These are phyloP conservation scores for Aspergillus nidulans DNA, from an alignment of 495 filamentous ascomycete genomes.

Conservation along the genomic window DNA sequence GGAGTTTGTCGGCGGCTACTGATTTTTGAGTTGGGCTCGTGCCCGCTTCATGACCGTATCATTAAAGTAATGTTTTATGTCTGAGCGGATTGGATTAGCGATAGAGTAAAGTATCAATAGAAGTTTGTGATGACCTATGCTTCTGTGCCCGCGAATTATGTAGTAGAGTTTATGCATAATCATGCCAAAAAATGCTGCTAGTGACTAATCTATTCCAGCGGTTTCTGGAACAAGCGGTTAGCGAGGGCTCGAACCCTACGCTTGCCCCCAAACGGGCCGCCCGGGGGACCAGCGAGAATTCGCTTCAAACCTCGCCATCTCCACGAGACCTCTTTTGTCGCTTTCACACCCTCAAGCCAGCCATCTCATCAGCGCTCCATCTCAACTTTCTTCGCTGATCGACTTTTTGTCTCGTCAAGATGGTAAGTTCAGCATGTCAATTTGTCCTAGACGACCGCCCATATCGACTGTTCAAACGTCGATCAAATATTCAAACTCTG, in stretches of 20 bases:
- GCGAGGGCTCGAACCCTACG: constrained; percentile 43
- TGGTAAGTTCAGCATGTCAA: constrained; percentile 31
- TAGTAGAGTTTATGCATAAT: constrained; percentile 19
- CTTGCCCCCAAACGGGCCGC: constrained; percentile 27
- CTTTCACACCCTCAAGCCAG: constrained; percentile 38
- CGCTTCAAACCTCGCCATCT: constrained; percentile 39
- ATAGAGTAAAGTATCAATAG: constrained; percentile 11
- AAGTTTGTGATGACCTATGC: neutral
- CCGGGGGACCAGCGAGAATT: constrained; percentile 25
- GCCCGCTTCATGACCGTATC: constrained; percentile 8
- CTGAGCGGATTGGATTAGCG: constrained; percentile 15
- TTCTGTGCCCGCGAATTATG: neutral
- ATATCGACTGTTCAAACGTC: neutral
- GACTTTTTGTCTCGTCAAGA: constrained; percentile 45
- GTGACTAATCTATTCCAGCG: neutral
- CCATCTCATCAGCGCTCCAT: constrained; percentile 48
- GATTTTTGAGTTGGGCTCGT: neutral
- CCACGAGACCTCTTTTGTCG: constrained; percentile 32
- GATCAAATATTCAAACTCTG: neutral
- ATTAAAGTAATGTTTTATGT: constrained; percentile 6
- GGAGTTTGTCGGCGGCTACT: neutral
- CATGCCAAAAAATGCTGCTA: neutral
- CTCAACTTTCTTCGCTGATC: constrained; percentile 46
- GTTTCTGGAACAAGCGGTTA: constrained; percentile 27
- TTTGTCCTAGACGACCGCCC: neutral